phyloP scores from a whole-genome alignment of 2,329 filamentous ascomycete genomes.

The Penicillium sp. region DNA sequence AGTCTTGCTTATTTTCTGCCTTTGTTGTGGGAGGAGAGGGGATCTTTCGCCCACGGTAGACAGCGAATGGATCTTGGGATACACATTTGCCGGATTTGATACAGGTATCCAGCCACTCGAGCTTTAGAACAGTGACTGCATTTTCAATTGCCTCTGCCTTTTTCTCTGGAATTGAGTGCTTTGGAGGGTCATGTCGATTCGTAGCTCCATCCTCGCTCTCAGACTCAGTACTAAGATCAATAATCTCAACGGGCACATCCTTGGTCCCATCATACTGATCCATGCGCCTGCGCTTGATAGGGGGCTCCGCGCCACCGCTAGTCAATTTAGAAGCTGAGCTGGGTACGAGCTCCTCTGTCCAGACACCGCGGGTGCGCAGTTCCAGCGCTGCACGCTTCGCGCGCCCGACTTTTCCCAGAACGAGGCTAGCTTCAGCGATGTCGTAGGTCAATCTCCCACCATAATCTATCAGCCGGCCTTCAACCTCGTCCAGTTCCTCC shows the following conservation, averaged over 20 bases:
- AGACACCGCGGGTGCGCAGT: conserved; percentile 65
- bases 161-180: conserved; percentile 8
- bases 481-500: conserved; percentile 62
- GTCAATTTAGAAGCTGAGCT: neutral
- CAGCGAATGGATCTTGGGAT: conserved; percentile 50
- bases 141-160: conserved; percentile 21
- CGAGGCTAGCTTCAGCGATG: conserved; percentile 67
- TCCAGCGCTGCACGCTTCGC: conserved; percentile 74
- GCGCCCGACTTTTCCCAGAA: conserved; percentile 71
- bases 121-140: conserved; percentile 51
- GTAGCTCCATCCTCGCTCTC: conserved; percentile 29
- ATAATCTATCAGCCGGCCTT: conserved; percentile 59
- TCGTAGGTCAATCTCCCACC: conserved; percentile 67
- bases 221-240: conserved; percentile 35
- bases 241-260: conserved; percentile 13
- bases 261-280: neutral
- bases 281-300: conserved; percentile 31
- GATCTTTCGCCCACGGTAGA: conserved; percentile 53
- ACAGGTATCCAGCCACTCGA: conserved; percentile 57
- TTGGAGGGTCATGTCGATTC: conserved; percentile 13
- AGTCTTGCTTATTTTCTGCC: neutral
- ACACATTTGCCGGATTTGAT: conserved; percentile 44
- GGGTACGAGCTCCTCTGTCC: conserved; percentile 39
- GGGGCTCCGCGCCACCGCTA: conserved; percentile 10
- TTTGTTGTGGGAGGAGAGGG: conserved; percentile 26